phyloP scores from a whole-genome alignment of 1,284 basidiomycete species.

The Leccinum brunneo-olivaceum region DNA sequence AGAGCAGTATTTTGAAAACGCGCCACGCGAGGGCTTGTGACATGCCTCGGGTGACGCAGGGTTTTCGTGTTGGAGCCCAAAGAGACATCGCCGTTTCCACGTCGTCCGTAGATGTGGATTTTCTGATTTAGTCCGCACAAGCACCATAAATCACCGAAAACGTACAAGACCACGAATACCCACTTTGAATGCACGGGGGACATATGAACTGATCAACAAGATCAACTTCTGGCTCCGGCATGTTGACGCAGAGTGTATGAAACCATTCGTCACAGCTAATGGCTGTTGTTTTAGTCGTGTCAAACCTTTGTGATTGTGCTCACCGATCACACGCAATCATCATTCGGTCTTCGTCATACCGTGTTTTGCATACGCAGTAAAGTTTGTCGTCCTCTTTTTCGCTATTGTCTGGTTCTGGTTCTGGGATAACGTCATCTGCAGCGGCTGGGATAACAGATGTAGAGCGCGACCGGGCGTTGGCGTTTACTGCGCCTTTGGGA shows the following conservation, averaged over 20 bases:
- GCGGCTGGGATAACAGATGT: conserved; percentile 54
- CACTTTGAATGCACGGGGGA: conserved; percentile 67
- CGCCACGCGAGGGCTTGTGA: conserved; percentile 69
- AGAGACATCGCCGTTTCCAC: conserved; percentile 70
- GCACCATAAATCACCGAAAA: not conserved
- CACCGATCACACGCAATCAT: conserved; percentile 91
- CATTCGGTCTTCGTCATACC: conserved; percentile 72
- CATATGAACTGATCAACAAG: conserved; percentile 85
- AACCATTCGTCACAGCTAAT: conserved; percentile 85
- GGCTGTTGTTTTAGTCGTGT: conserved; percentile 3
- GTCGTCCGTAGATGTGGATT: conserved; percentile 63
- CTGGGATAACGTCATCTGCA: conserved; percentile 32
- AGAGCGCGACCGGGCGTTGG: conserved; percentile 57
- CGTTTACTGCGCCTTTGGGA: conserved; percentile 27
- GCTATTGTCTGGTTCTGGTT: conserved; percentile 50
- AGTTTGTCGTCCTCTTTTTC: conserved; percentile 66
- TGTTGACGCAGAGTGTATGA: conserved; percentile 73
- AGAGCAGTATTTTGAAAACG: conserved; percentile 80
- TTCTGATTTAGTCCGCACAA: conserved; percentile 35
- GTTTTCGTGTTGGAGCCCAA: conserved; percentile 54
- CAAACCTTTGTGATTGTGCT: conserved; percentile 13
- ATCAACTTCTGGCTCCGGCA: conserved; percentile 72
- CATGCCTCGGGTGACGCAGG: conserved; percentile 61
- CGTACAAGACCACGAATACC: conserved; percentile 27
- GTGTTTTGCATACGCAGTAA: conserved; percentile 78